Evolutionary conservation across 768 basidiomycete species (phyloP).

Genomic region (Sutorius australiensis): DNA sequence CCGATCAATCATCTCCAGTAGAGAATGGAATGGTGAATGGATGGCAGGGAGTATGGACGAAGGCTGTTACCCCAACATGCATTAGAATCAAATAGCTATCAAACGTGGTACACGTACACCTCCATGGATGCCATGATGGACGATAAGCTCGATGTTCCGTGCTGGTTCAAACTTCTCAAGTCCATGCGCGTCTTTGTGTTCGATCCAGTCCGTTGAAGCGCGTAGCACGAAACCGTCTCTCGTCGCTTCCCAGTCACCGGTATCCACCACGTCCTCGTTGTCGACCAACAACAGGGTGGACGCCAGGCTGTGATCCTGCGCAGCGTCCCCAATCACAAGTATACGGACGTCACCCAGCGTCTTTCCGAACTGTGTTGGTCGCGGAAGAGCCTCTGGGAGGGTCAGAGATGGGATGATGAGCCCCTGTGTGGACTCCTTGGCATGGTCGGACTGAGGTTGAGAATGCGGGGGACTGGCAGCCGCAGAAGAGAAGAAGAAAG

Average conservation of each 20-base stretch:
- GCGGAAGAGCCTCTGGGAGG: slow-evolving; percentile 57
- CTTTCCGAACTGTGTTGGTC: slow-evolving; percentile 65
- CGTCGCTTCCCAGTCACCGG: slow-evolving; percentile 53
- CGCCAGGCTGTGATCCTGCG: slow-evolving; percentile 33
- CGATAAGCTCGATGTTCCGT: slow-evolving; percentile 60
- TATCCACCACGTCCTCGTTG: slow-evolving; percentile 66
- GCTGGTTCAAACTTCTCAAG: slow-evolving; percentile 63
- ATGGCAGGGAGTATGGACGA: slow-evolving; percentile 41
- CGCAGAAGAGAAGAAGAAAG: slow-evolving; percentile 75
- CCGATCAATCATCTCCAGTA: slow-evolving; percentile 53
- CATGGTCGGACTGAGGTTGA: slow-evolving; percentile 40
- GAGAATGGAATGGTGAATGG: slow-evolving; percentile 52
- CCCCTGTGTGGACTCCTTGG: slow-evolving; percentile 42
- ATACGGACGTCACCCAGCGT: slow-evolving; percentile 60
- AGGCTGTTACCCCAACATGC: slow-evolving; percentile 18
- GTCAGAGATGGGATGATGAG: slow-evolving; percentile 69
- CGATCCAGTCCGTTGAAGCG: slow-evolving; percentile 72
- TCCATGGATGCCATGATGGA: slow-evolving; percentile 39
- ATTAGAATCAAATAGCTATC: slow-evolving; percentile 5
- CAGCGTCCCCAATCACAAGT: slow-evolving; percentile 49
- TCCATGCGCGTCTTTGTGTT: slow-evolving; percentile 60
- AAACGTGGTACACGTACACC: slow-evolving; percentile 41
- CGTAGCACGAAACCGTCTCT: slow-evolving; percentile 42
- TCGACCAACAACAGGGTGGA: slow-evolving; percentile 52
- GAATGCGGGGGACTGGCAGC: slow-evolving; percentile 61